Evolutionary conservation across 306 rosid genomes (phyloP).

Genomic region (Castanospermum australe): DNA sequence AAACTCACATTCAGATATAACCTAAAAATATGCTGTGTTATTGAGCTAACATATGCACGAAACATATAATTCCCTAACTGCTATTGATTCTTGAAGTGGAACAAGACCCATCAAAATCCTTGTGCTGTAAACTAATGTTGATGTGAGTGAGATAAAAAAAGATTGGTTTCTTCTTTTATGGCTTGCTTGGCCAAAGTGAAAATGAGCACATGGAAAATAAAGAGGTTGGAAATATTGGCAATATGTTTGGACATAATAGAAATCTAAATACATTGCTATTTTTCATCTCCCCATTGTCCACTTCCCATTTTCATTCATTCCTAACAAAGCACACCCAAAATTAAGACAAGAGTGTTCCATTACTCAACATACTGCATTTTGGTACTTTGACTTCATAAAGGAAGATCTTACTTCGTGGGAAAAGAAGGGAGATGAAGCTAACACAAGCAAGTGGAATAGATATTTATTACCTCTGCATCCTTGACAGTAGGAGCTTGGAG

Average conservation of each 20-base stretch:
- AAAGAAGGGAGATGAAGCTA: not conserved
- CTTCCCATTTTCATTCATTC: no score
- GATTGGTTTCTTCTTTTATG: not conserved
- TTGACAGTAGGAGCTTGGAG: slow-evolving; percentile 52
- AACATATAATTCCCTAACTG: not conserved
- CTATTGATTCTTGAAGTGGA: not conserved
- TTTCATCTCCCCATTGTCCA: no score
- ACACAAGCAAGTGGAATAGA: not conserved
- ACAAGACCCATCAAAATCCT: not conserved
- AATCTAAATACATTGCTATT: no score
- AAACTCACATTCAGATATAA: not conserved
- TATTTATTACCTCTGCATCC: slow-evolving; percentile 47
- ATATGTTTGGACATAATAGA: no score
- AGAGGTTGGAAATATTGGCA: not conserved
- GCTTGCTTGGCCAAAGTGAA: not conserved
- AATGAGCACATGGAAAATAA: not conserved
- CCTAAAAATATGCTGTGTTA: no score
- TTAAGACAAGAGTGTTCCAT: no score
- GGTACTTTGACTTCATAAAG: not conserved
- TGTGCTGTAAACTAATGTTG: not conserved
- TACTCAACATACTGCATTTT: not conserved
- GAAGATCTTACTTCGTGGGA: not conserved
- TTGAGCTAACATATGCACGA: not conserved
- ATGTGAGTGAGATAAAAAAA: no score
- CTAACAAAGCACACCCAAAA: no score